Evolutionary conservation across 2,329 filamentous ascomycete species (phyloP).

Genomic region (Fusarium falciforme): DNA sequence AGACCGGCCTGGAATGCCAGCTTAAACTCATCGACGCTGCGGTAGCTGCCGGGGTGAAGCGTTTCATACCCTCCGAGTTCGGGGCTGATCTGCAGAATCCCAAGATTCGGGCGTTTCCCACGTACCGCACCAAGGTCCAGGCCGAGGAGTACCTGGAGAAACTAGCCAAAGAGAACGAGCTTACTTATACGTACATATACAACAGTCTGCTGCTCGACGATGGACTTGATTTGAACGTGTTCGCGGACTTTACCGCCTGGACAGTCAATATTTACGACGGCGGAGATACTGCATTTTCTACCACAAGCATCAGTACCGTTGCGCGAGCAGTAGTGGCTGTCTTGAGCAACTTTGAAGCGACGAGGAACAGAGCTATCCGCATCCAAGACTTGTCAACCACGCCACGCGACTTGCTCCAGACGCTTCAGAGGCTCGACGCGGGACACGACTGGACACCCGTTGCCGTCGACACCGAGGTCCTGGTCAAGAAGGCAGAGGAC

Average conservation of each 20-base stretch:
- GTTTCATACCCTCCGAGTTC: slow-evolving; percentile 14
- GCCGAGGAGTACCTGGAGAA: slow-evolving; percentile 8
- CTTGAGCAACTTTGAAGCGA: neutral
- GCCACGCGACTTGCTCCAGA: neutral
- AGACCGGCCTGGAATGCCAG: slow-evolving; percentile 1
- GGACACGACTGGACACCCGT: neutral
- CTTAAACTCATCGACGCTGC: slow-evolving; percentile 12
- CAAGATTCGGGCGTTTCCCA: slow-evolving; percentile 2
- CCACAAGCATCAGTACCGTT: neutral
- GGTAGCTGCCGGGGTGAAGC: neutral
- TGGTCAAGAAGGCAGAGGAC: neutral
- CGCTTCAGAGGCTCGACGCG: neutral
- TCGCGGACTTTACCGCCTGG: neutral
- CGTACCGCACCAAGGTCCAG: slow-evolving; percentile 10
- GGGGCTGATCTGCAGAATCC: slow-evolving; percentile 7
- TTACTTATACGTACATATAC: slow-evolving; percentile 11
- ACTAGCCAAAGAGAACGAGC: neutral
- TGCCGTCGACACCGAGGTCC: neutral
- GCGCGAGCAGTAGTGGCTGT: slow-evolving; percentile 1
- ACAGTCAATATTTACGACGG: slow-evolving; percentile 9
- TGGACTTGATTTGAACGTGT: neutral
- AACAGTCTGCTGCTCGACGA: slow-evolving; percentile 5
- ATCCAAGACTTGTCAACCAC: slow-evolving; percentile 7
- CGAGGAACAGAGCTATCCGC: slow-evolving; percentile 9
- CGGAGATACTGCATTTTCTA: neutral